A percentile compares a stretch with the other conserved stretches of the same genome.
Evolutionary conservation across 257 asterid species (phyloP).

Genomic region (Agastache rugosa): DNA sequence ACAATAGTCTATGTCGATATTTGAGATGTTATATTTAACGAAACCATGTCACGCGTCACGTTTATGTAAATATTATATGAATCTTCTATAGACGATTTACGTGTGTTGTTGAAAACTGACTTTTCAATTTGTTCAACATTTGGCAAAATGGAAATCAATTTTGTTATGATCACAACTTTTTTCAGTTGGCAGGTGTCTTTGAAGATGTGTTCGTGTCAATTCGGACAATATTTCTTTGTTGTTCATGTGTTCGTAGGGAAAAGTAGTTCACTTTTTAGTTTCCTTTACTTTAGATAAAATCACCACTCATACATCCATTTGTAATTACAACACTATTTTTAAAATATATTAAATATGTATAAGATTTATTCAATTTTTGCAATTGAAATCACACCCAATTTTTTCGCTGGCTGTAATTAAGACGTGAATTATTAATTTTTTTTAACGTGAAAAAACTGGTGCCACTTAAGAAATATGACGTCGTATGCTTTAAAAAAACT

Average conservation of each 20-base stretch:
- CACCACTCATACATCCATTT: too few relatives aligned
- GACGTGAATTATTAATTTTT: too few relatives aligned
- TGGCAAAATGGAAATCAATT: neutral
- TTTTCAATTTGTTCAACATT: neutral
- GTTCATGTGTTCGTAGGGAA: neutral
- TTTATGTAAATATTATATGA: neutral
- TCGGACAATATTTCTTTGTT: neutral
- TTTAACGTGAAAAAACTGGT: too few relatives aligned
- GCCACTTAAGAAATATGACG: too few relatives aligned
- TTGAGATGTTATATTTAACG: neutral
- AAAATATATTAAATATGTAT: too few relatives aligned
- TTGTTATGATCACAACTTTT: slow-evolving; percentile 2
- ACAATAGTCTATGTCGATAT: slow-evolving; percentile 2
- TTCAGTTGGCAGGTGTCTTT: neutral
- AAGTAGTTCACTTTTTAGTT: too few relatives aligned
- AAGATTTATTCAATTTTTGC: too few relatives aligned
- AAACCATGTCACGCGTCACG: neutral
- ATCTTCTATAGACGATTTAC: neutral
- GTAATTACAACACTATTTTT: too few relatives aligned
- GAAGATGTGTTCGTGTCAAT: neutral
- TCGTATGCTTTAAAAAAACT: too few relatives aligned
- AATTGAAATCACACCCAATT: too few relatives aligned
- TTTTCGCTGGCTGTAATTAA: too few relatives aligned
- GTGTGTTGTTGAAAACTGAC: slow-evolving; percentile 30
- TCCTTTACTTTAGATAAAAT: too few relatives aligned